Conservation (phyloP, 495 filamentous ascomycete genomes). For the Penicillium tannophilum region DNA sequence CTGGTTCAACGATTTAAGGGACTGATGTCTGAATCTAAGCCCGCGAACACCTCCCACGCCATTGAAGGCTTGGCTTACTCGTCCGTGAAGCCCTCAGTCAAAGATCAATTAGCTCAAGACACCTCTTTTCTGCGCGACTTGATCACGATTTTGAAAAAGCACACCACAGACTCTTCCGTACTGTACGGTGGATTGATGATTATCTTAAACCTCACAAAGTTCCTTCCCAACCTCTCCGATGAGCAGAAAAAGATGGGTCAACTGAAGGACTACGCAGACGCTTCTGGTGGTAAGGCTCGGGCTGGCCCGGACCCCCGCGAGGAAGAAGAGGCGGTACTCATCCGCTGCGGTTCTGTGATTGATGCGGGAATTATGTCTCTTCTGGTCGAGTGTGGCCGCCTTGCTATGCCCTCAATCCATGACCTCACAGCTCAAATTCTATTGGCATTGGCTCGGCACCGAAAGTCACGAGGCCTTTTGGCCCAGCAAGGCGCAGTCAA, state of each 20-base stretch:
- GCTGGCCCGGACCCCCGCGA: slow-evolving; percentile 66
- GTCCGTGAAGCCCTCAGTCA: slow-evolving; percentile 78
- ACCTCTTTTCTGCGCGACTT: slow-evolving; percentile 64
- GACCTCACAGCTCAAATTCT: slow-evolving; percentile 73
- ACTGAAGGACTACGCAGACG: slow-evolving; percentile 90
- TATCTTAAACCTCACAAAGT: slow-evolving; percentile 78
- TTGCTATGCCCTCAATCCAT: slow-evolving; percentile 64
- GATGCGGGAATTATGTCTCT: slow-evolving; percentile 73
- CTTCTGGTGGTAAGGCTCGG: slow-evolving; percentile 58
- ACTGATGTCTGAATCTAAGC: slow-evolving; percentile 66
- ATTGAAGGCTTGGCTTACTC: slow-evolving; percentile 94
- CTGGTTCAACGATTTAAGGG: slow-evolving; percentile 77
- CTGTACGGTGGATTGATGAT: slow-evolving; percentile 86
- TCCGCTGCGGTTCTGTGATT: slow-evolving; percentile 75
- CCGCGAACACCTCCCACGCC: slow-evolving; percentile 61
- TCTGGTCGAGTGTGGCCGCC: slow-evolving; percentile 68
- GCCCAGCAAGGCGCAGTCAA: slow-evolving; percentile 92
- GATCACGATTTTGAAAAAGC: slow-evolving; percentile 62
- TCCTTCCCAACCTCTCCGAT: slow-evolving; percentile 77
- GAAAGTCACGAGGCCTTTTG: slow-evolving; percentile 71
- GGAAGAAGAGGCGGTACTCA: slow-evolving; percentile 70
- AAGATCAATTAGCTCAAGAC: slow-evolving; percentile 74
- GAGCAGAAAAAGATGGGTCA: slow-evolving; percentile 90
- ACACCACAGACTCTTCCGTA: slow-evolving; percentile 63
- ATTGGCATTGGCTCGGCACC: slow-evolving; percentile 68